Evolutionary conservation across 768 basidiomycete genomes (phyloP), one percentile per base, ranked within the genome.

Genomic region (Hydnum rufescens): DNA sequence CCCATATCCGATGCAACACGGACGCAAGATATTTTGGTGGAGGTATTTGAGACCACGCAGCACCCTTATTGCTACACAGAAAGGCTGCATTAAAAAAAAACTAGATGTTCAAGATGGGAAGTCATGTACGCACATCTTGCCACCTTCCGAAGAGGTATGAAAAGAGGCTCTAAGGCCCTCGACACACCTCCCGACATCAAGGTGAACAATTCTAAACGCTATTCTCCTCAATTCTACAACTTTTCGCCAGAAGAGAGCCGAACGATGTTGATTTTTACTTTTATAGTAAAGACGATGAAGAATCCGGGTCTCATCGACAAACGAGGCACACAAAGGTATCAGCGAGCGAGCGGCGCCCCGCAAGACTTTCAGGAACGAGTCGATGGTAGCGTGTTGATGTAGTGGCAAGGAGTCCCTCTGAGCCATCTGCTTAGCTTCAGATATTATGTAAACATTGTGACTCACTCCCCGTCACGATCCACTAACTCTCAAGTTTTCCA

Each of bases 221-320:
- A 72, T 74, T 51, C 75, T 70, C 55, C 78, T 70, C 19, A 78
- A 67, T 60, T 86, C 85, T 5, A 61, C 59, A 16, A 80, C 66
- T 29, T 75, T 75, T 58, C 73, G 68, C 80, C 82, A 86, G 62
- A 83, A 84, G 6, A 84, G 64, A 25, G 79, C 72, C 3, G 69
- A 61, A 29, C 76, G 71, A 61, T 82, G 81, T 59, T 88, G 84
- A 57, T 85, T 87, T 60, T 80, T 83, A 57, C 75, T 76, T 58
- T 82, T 83, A 66, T 87, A 86, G 61, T 78, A 78, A 1, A 86
- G 61, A 55, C 79, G 70, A 58, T 78, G 75, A 32, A 86, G 44
- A 6, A 47, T 26, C 6, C 23, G 44, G 6, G 25, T 8, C 23
- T 47, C 44, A 6, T 47, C 44, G 8, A 19, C 34, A 8, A 39